These are phyloP conservation scores for Achlya hypogyna DNA, from an alignment of 352 stramenopile species.

Conservation along the genomic window DNA sequence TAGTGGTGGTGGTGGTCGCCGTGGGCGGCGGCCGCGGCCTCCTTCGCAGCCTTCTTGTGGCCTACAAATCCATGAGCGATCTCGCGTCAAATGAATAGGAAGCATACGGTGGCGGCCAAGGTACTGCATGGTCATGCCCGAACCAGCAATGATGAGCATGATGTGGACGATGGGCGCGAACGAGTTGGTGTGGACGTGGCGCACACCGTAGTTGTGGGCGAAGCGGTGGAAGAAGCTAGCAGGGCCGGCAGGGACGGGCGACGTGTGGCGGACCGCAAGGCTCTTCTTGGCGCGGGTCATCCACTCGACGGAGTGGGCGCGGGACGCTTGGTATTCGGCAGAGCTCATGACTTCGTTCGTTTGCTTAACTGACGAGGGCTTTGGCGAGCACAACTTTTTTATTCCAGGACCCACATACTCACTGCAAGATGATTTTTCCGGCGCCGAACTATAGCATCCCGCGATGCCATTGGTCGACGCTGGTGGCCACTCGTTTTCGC, in stretches of 20 bases:
- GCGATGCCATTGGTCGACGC: background rate
- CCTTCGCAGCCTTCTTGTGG: constrained; percentile 7
- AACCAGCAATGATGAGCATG: background rate
- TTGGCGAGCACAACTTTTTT: background rate
- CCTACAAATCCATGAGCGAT: background rate
- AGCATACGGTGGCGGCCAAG: constrained; percentile 14
- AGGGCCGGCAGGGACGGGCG: background rate
- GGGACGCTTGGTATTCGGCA: constrained; percentile 13
- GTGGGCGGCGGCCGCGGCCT: constrained; percentile 1
- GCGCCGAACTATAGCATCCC: too few relatives aligned
- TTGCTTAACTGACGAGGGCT: constrained; percentile 17
- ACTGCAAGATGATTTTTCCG: too few relatives aligned
- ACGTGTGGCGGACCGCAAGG: constrained; percentile 8
- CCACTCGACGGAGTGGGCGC: constrained; percentile 3
- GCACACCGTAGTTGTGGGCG: constrained; percentile 14
- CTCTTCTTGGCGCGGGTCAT: constrained; percentile 7
- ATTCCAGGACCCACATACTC: background rate
- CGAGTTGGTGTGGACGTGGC: constrained; percentile 18
- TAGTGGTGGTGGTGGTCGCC: constrained; percentile 15
- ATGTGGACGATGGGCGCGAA: constrained; percentile 13
- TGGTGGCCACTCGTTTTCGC: background rate
- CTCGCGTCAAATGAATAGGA: background rate
- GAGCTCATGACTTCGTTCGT: constrained; percentile 9
- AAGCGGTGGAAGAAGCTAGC: constrained; percentile 14
- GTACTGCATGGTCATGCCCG: constrained; percentile 10